Percentiles rank a stretch among this genome's conserved stretches.
phyloP scores from a whole-genome alignment of 1,139 yeast genomes.

The Yamadazyma taylorii region DNA sequence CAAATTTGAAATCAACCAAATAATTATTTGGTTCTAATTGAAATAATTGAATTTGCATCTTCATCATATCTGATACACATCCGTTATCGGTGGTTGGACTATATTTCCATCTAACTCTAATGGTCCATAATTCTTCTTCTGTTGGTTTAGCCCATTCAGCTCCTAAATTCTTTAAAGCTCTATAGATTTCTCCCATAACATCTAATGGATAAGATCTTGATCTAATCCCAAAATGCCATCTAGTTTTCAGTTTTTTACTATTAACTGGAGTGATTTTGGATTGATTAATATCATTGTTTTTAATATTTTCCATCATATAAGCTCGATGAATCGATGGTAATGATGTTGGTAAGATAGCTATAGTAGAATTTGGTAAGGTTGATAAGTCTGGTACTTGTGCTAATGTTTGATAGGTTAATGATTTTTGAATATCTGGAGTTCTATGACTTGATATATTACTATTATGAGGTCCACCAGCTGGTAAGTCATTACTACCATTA shows the following conservation, averaged over 20 bases:
- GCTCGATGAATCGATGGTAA: slow-evolving; percentile 94
- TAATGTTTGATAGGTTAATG: slow-evolving; percentile 50
- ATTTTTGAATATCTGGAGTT: slow-evolving; percentile 48
- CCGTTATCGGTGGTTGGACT: slow-evolving; percentile 36
- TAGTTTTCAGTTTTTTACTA: slow-evolving; percentile 83
- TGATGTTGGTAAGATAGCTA: slow-evolving; percentile 91
- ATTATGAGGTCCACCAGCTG: slow-evolving; percentile 9
- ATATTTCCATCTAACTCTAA: slow-evolving; percentile 93
- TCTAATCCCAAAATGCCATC: slow-evolving; percentile 99
- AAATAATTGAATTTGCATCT: slow-evolving; percentile 94
- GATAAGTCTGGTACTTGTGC: slow-evolving; percentile 52
- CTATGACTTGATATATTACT: slow-evolving; percentile 20
- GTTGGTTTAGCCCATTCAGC: slow-evolving; percentile 98
- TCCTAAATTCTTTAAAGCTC: slow-evolving; percentile 89
- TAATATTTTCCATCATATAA: slow-evolving; percentile 69
- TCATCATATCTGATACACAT: slow-evolving; percentile 56
- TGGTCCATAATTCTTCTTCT: slow-evolving; percentile 94
- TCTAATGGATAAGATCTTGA: slow-evolving; percentile 95
- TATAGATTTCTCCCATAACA: slow-evolving; percentile 97
- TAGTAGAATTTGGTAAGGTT: slow-evolving; percentile 61
- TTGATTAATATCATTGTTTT: slow-evolving; percentile 22
- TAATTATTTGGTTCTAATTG: slow-evolving; percentile 95
- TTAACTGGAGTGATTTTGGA: slow-evolving; percentile 71
- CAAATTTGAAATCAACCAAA: slow-evolving; percentile 94
- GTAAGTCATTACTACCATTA: slow-evolving; percentile 13